Conservation (phyloP, 23 red algal species). For the Gracilaria vermiculophylla region DNA sequence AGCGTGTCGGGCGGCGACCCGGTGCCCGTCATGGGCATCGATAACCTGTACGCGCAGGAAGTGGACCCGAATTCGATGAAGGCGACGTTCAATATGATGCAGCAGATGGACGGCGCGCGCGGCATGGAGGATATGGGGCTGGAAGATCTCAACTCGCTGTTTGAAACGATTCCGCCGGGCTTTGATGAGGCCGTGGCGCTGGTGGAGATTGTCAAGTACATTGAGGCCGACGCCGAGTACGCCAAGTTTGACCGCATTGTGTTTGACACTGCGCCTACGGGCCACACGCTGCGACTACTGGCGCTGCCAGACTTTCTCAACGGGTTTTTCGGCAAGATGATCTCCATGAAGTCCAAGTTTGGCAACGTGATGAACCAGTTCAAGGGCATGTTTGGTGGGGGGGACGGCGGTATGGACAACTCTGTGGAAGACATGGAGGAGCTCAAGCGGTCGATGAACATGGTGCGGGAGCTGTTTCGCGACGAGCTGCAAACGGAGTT, state of each 20-base stretch:
- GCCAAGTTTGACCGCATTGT: constrained; percentile 86
- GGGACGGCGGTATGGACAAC: constrained; percentile 40
- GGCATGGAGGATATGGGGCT: constrained; percentile 81
- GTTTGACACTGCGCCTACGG: constrained; percentile 96
- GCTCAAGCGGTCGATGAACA: constrained; percentile 87
- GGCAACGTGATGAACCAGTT: constrained; percentile 89
- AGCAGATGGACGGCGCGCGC: constrained; percentile 22
- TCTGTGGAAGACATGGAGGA: constrained; percentile 91
- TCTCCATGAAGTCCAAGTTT: constrained; percentile 86
- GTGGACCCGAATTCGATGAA: constrained; percentile 88
- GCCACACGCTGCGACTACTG: constrained; percentile 88
- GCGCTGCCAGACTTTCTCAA: constrained; percentile 95
- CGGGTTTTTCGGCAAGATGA: constrained; percentile 90
- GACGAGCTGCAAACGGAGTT: constrained; percentile 95
- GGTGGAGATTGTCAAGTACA: constrained; percentile 95
- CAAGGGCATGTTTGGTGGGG: constrained; percentile 88
- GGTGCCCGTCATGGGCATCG: constrained; percentile 71
- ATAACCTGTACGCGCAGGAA: constrained; percentile 92
- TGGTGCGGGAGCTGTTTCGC: constrained; percentile 86
- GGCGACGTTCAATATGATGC: constrained; percentile 74
- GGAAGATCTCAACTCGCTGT: constrained; percentile 84
- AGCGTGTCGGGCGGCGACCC: constrained; percentile 66
- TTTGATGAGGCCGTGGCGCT: constrained; percentile 98
- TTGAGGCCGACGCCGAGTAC: constrained; percentile 85
- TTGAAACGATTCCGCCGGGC: constrained; percentile 91